Percentiles rank a stretch among this genome's conserved stretches.
Conservation (phyloP, 164 flowering plant species). For the Tinospora cordifolia region DNA sequence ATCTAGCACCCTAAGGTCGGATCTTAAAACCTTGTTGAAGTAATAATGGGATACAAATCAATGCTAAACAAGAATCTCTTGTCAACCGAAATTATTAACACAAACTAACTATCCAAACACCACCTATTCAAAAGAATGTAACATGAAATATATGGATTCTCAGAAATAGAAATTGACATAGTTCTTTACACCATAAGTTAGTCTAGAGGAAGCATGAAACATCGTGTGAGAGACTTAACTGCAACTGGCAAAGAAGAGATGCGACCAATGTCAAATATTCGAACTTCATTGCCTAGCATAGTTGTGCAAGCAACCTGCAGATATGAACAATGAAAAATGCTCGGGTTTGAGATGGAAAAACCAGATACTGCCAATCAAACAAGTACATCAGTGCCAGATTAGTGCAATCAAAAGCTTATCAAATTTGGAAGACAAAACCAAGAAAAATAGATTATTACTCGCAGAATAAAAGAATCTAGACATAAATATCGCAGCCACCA, state of each 20-base stretch:
- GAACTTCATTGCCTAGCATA: slow-evolving; percentile 40
- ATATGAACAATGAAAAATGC: not conserved
- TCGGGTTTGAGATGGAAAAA: not conserved
- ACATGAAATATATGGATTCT: not conserved
- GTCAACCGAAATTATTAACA: not conserved
- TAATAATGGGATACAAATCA: not conserved
- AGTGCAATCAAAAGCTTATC: not conserved
- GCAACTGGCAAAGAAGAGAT: slow-evolving; percentile 62
- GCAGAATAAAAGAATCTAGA: not conserved
- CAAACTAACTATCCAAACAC: not conserved
- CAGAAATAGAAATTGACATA: not conserved
- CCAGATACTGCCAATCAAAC: not conserved
- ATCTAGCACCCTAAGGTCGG: too few species aligned
- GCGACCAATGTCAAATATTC: slow-evolving; percentile 64
- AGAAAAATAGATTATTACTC: not conserved
- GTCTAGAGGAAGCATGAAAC: slow-evolving; percentile 1
- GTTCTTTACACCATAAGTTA: not conserved
- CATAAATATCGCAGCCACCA: not conserved
- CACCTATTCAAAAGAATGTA: not conserved
- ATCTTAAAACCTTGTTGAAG: not conserved
- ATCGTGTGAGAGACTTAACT: slow-evolving; percentile 37
- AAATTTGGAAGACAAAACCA: not conserved
- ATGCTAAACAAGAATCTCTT: not conserved
- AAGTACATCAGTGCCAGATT: not conserved
- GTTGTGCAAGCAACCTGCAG: slow-evolving; percentile 77